phyloP scores from a whole-genome alignment of 148 eudicot species.

The Nyssa sinensis region DNA sequence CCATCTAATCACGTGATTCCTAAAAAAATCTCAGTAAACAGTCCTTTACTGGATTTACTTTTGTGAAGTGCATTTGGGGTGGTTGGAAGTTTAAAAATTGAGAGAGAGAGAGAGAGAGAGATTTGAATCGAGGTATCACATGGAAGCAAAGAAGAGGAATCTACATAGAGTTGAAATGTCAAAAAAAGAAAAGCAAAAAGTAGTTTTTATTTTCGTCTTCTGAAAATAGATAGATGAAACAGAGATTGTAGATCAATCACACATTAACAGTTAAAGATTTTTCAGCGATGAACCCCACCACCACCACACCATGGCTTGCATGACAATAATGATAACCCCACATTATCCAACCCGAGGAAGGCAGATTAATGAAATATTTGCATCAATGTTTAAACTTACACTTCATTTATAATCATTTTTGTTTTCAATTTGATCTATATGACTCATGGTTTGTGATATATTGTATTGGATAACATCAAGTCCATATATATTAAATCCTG shows the following conservation, averaged over 20 bases:
- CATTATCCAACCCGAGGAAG: constrained; percentile 1
- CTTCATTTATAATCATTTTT: too few species aligned
- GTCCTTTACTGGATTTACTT: not conserved
- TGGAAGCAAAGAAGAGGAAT: constrained; percentile 6
- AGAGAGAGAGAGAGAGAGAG: not conserved
- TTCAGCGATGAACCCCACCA: constrained; percentile 26
- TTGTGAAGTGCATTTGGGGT: constrained; percentile 25
- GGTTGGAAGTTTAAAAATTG: constrained; percentile 12
- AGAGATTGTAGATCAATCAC: constrained; percentile 35
- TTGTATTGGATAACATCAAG: not conserved
- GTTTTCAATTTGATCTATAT: not conserved
- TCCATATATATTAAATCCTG: not conserved
- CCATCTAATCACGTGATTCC: not conserved
- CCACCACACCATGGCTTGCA: constrained; percentile 38
- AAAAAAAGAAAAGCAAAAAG: constrained; percentile 14
- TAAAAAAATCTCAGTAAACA: constrained; percentile 2
- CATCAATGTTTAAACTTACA: too few species aligned
- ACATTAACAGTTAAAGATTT: constrained; percentile 29
- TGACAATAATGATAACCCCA: constrained; percentile 28
- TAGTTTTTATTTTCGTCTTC: constrained; percentile 2
- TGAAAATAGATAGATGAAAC: constrained; percentile 11
- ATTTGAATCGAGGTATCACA: not conserved
- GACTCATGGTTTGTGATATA: not conserved
- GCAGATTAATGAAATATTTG: not conserved
- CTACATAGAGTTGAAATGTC: constrained; percentile 13